Base-by-base conservation (phyloP, 164 flowering plant genomes). In the Magnolia sinica region DNA sequence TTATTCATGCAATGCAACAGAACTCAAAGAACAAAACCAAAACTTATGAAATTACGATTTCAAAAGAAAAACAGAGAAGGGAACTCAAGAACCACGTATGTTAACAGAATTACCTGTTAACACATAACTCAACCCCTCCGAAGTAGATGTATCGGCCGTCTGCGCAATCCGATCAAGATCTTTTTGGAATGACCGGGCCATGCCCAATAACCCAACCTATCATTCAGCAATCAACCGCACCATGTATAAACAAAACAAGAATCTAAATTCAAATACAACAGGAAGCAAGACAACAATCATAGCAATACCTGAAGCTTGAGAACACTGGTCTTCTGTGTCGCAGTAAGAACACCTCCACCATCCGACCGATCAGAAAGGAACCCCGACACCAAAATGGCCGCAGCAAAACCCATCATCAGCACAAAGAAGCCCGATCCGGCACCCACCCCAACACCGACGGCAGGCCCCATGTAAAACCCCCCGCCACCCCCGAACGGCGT, bases 91-190 rank as follows among this genome's bases (percentile, higher is more conserved):
- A 37, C 6, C 8, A n/a, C 8, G 18, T 1, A 3, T 8, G 68
- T 64, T 22, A 37, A n/a, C 29, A 52, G 31, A 11, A 52, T 18
- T 58, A 94, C 99, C 99, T 79, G 94, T 89, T 84, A 92, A 84
- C 27, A 96, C 88, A 85, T 85, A 94, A 80, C 87, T 86, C 78
- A 96, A 82, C 27, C 98, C 99, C 79, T 85, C 87, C 1, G 96
- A 64, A 37, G 89, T 86, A 24, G 98, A 96, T 73, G 99, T 94
- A 78, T 96, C 95, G 4, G 99, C 97, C 77, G 70, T 77, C 80
- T 89, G 89, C n/a, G 99, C 99, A 85, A 96, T 90, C 70, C 89
- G 84, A 79, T 96, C 91, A 50, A 96, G 96, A 86, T 96, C 96
- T 77, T 73, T 87, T 76, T 96, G 99, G 67, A 96, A 90, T 69